Conservation (phyloP, 2,329 filamentous ascomycete genomes). For the Curvularia lunata region DNA sequence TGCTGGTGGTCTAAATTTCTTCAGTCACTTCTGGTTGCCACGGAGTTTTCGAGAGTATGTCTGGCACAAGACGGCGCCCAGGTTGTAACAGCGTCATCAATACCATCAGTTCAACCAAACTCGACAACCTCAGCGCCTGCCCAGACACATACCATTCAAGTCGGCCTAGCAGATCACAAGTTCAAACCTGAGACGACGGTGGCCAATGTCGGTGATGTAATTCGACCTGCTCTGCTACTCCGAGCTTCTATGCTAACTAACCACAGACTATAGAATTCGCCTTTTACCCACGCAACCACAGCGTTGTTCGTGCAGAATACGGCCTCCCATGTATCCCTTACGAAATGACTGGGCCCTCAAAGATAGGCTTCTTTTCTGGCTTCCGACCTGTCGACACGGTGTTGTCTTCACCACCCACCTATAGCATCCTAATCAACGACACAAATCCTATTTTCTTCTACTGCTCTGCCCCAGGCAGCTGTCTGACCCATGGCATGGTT, state of each 20-base stretch:
- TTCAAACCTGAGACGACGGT: slow-evolving; percentile 49
- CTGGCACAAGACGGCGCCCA: slow-evolving; percentile 16
- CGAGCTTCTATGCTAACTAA: slow-evolving; percentile 3
- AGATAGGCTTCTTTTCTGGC: slow-evolving; percentile 40
- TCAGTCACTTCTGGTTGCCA: background rate
- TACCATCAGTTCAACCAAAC: slow-evolving; percentile 8
- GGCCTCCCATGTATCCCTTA: slow-evolving; percentile 51
- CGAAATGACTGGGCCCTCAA: slow-evolving; percentile 38
- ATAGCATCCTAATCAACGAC: slow-evolving; percentile 38
- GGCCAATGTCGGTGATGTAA: slow-evolving; percentile 49
- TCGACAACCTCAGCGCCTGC: slow-evolving; percentile 23
- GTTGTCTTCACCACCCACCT: slow-evolving; percentile 36
- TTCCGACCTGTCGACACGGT: slow-evolving; percentile 38
- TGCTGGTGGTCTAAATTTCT: slow-evolving; percentile 1
- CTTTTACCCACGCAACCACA: slow-evolving; percentile 53
- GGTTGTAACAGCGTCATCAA: slow-evolving; percentile 9
- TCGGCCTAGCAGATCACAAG: slow-evolving; percentile 48
- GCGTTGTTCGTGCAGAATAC: slow-evolving; percentile 51
- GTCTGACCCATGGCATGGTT: slow-evolving; percentile 71
- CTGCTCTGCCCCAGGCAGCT: slow-evolving; percentile 66
- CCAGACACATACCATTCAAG: slow-evolving; percentile 44
- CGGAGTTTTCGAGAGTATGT: slow-evolving; percentile 9
- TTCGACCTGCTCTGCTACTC: slow-evolving; percentile 1
- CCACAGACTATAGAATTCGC: slow-evolving; percentile 47
- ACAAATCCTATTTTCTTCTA: slow-evolving; percentile 48